Conservation (phyloP, 176 grass and related monocot species). For the Pontederia paniculata region DNA sequence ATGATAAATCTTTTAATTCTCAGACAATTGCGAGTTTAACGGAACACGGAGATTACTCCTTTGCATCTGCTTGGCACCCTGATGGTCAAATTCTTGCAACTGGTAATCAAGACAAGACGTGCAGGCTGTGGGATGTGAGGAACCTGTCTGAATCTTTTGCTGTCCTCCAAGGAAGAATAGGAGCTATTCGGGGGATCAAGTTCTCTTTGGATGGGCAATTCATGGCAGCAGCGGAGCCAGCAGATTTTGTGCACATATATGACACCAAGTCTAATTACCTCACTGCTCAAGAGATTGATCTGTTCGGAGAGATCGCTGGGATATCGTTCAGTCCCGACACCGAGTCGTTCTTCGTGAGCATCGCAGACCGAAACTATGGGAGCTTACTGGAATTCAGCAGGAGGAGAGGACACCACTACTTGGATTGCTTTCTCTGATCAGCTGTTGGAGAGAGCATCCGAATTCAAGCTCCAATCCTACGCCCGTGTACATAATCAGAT, state of each 20-base stretch:
- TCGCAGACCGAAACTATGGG: conserved; percentile 71
- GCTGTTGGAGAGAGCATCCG: too few species aligned
- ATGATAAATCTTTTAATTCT: neutral
- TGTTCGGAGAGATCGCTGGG: conserved; percentile 83
- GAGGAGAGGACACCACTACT: conserved; percentile 42
- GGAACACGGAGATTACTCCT: conserved; percentile 74
- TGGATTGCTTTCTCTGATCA: conserved; percentile 30
- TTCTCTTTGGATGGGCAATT: conserved; percentile 70
- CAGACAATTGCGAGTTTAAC: conserved; percentile 40
- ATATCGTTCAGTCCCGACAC: conserved; percentile 71
- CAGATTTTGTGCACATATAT: conserved; percentile 74
- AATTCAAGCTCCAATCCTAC: too few species aligned
- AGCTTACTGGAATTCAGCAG: conserved; percentile 58
- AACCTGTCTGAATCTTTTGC: conserved; percentile 36
- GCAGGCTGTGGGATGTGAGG: conserved; percentile 60
- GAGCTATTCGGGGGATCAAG: conserved; percentile 54
- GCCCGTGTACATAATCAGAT: too few species aligned
- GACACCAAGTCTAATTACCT: conserved; percentile 37
- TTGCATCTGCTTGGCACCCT: conserved; percentile 75
- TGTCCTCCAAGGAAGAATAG: conserved; percentile 67
- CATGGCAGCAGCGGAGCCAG: conserved; percentile 63
- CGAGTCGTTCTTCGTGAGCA: conserved; percentile 47
- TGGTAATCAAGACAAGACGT: conserved; percentile 72
- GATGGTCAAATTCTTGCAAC: conserved; percentile 37
- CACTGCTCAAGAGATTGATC: conserved; percentile 57